Evolutionary conservation across 306 rosid species (phyloP), one percentile per base, ranked within the genome.

Genomic region (Corylus heterophylla): DNA sequence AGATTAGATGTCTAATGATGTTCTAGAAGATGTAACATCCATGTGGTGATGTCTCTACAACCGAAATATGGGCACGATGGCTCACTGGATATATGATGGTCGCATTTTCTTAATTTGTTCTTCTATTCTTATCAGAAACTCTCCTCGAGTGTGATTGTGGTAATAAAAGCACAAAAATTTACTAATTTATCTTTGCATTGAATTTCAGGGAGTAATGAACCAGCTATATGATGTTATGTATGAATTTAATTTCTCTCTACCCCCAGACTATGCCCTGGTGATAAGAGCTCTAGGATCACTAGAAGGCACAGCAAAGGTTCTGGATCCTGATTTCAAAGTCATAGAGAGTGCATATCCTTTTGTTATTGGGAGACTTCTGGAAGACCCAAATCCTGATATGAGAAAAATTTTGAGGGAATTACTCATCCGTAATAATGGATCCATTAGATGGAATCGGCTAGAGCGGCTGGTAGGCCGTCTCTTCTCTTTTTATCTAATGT

Each of bases 261-360:
- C 99, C 18, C 99, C 99, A 63, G 97, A 95, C 83, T 95, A 95
- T 86, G 99, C 99, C 64, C 88, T 95, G 70, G 99, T 95, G 58
- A 87, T 91, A 85, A 91, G 99, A 87, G 90, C 99, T 61, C 73
- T 91, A 88, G 99, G 99, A 79, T 91, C 99, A 59, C 89, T 93
- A 25, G 98, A 95, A 83, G 99, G 99, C 86, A 95, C 99, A 22
- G 99, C 99, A 68, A 95, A 95, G 82, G 90, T 69, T 84, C 91
- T 95, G 70, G 97, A 95, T 91, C 98, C 97, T 83, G 90, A 80
- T 75, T 95, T 95, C 77, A 91, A 95, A 82, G 98, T 95, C 69
- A 81, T 95, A 58, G 96, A 91, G 89, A 93, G 99, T 82, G 92
- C 99, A 59, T 93, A 90, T 80, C 98, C 98, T 74, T 95, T 89